Percentiles rank a stretch among this genome's conserved stretches.
Conservation (phyloP, 2,329 filamentous ascomycete species). For the Lachnellula cervina region DNA sequence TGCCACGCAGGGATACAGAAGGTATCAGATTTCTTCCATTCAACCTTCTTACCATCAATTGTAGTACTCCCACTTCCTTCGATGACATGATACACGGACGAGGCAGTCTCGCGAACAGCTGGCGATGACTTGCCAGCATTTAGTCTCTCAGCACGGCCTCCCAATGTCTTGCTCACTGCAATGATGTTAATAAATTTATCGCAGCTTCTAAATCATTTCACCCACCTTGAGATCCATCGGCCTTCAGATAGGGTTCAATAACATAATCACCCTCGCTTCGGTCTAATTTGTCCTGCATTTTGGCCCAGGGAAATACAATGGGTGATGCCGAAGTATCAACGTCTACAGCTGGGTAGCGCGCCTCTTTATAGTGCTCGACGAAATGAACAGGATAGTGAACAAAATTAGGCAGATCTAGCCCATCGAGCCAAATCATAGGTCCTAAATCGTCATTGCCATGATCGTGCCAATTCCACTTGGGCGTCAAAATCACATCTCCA, state of each 20-base stretch:
- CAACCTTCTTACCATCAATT: conserved; percentile 35
- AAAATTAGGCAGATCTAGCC: conserved; percentile 49
- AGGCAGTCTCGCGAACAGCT: conserved; percentile 43
- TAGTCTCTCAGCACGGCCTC: conserved; percentile 43
- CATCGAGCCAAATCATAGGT: conserved; percentile 55
- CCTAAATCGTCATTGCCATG: conserved; percentile 52
- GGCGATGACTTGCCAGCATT: conserved; percentile 35
- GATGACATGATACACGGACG: conserved; percentile 49
- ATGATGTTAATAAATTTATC: neutral
- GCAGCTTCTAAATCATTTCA: neutral
- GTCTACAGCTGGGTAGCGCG: conserved; percentile 45
- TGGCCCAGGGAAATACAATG: conserved; percentile 39
- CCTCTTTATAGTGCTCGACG: conserved; percentile 44
- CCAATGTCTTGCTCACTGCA: conserved; percentile 43
- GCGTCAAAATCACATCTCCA: conserved; percentile 54
- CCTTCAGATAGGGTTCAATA: conserved; percentile 32
- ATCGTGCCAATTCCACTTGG: conserved; percentile 56
- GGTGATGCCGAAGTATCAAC: conserved; percentile 33
- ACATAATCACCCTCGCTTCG: conserved; percentile 27
- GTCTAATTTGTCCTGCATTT: conserved; percentile 37
- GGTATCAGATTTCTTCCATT: conserved; percentile 48
- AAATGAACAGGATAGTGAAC: conserved; percentile 49
- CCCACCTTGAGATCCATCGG: conserved; percentile 24
- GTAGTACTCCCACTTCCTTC: conserved; percentile 39
- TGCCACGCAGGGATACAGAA: conserved; percentile 52